Base-by-base conservation (phyloP, 2,329 filamentous ascomycete genomes). In the Alternaria ethzedia region DNA sequence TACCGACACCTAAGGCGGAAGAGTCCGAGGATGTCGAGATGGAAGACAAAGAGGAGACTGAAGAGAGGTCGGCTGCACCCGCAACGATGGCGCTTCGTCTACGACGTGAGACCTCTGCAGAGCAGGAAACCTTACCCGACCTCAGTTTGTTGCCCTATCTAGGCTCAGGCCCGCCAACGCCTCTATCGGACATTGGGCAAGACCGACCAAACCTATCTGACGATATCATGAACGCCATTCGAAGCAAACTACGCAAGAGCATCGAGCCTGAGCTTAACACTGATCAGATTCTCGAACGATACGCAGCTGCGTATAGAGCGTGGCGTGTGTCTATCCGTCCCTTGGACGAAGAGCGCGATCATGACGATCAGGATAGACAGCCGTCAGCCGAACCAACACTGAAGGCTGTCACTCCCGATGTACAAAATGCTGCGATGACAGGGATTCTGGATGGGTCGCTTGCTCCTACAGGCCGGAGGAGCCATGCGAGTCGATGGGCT, bases 371-470 rank as follows among this genome's bases (percentile, higher is more conserved):
- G 12, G 78, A 81, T 43, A 72, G 77, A 58, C 76, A 77, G 50
- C 74, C 73, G 23, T 79, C 78, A 13, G 75, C 68, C 13, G 79
- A 81, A 49, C 78, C 78, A 25, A 71, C 69, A 13, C 36, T 77
- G 13, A 78, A 78, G 30, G 78, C 74, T 4, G 75, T 73, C 2
- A 83, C 86, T 7, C 82, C 85, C 13, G 89, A 90, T 46, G 67
- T 74, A 30, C 71, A 75, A 17, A 76, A 70, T 54, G 70, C 75
- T 57, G 66, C 69, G 15, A 69, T 73, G 63, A 70, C 68, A 21
- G 69, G 75, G 8, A 59, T 78, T 25, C 54, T 78, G 32, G 77
- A 79, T 45, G 66, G 63, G 8, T 67, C 70, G n/a, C 57, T 71
- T 9, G 65, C 72, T 21, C 66, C 73, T 13, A 76, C 73, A 25